Conservation (phyloP, 257 asterid genomes). For the Solanum chiquidenum region DNA sequence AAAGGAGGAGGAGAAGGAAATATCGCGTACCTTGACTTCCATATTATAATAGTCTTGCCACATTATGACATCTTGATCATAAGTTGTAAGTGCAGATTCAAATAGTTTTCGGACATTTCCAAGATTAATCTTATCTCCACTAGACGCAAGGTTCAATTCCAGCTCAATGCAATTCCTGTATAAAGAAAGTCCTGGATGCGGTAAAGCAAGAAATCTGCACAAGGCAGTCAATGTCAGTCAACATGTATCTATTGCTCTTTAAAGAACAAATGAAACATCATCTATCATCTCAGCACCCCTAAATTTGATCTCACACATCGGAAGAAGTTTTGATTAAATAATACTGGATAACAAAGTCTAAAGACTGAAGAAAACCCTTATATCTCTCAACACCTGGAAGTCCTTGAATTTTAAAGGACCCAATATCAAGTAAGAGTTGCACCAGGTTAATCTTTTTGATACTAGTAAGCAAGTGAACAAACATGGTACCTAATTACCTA, state of each 20-base stretch:
- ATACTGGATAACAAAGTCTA: not conserved
- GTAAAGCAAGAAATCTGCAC: slow-evolving; percentile 73
- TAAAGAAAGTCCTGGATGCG: slow-evolving; percentile 72
- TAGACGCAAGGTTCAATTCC: slow-evolving; percentile 61
- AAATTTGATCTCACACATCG: not conserved
- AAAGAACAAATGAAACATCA: not conserved
- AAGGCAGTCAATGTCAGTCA: not conserved
- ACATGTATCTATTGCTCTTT: not conserved
- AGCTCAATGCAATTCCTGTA: slow-evolving; percentile 60
- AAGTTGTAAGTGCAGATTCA: slow-evolving; percentile 73
- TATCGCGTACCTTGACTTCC: slow-evolving; percentile 62
- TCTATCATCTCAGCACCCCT: not conserved
- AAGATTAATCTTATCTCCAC: slow-evolving; percentile 46
- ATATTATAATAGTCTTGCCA: slow-evolving; percentile 76
- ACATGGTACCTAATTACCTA: not conserved
- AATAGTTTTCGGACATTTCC: slow-evolving; percentile 58
- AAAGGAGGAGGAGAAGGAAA: not conserved
- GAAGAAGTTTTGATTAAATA: not conserved
- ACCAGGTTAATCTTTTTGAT: not conserved
- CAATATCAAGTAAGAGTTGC: not conserved
- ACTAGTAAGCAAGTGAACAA: not conserved
- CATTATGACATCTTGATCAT: slow-evolving; percentile 56
- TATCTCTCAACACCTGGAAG: not conserved
- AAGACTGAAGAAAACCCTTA: not conserved
- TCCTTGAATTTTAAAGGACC: not conserved